Base-by-base conservation (phyloP, 306 rosid genomes). In the Neltuma alba region DNA sequence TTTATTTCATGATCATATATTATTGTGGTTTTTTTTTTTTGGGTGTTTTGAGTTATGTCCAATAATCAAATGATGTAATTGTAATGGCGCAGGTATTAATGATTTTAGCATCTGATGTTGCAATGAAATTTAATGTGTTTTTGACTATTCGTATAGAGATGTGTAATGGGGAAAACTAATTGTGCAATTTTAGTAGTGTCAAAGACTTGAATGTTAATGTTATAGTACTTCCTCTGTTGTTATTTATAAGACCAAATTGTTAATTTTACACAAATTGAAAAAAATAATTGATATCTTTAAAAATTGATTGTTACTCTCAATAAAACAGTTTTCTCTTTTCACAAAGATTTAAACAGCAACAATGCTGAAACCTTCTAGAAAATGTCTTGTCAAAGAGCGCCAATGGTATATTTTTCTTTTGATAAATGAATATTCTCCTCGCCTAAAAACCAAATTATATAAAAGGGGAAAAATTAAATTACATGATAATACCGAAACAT, bases 31-130 rank as follows among this genome's bases (percentile, higher is more conserved):
- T 84, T 7, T 9, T 48, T 79, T 38, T 77, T n/a, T n/a, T n/a
- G n/a, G 74, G 25, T 36, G 67, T 27, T 33, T 33, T 21, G 33
- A 18, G 62, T 37, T 37, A 21, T 37, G 65, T 28, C 31, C 65
- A 82, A 74, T 45, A 69, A 70, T 28, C 65, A 79, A 68, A n/a
- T 48, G 57, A 68, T 9, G 65, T 47, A 28, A 41, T 47, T 47
- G 1, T 50, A 20, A 6, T 21, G 28, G 12, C 11, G 38, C n/a
- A 3, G 18, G 60, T 9, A 9, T 63, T 33, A 18, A 62, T 33
- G 70, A 60, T 79, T 62, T 67, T 68, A 38, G 27, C 42, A 1
- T 25, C 31, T 64, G 3, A 16, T 64, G 28, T 21, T n/a, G 61
- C 61, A 21, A 54, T n/a, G 28, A 21, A 54, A 21, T 54, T 10